Conservation (phyloP, 441 rosid genomes). For the Dalechampia spathulata region DNA sequence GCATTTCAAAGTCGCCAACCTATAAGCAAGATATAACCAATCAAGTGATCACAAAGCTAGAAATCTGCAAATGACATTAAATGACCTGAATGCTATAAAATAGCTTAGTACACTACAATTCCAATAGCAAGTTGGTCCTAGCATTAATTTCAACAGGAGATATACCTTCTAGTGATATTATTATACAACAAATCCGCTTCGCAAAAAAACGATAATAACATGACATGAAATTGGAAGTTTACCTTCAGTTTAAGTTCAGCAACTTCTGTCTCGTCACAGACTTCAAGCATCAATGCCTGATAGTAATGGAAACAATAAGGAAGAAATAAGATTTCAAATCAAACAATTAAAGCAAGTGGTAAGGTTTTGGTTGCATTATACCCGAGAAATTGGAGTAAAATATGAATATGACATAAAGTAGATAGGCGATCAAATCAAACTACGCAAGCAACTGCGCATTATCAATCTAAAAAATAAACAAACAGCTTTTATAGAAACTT, state of each 20-base stretch:
- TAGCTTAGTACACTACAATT: neutral
- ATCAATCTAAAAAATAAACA: no score
- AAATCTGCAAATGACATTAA: neutral
- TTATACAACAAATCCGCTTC: neutral
- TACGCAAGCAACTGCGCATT: no score
- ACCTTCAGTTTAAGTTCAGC: constrained; percentile 94
- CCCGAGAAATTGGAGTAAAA: no score
- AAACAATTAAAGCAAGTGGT: no score
- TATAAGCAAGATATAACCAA: constrained; percentile 19
- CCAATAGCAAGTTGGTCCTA: no score
- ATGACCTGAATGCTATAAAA: neutral
- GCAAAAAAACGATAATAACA: no score
- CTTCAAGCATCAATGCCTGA: constrained; percentile 75
- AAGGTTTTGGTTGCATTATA: no score
- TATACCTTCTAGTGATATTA: no score
- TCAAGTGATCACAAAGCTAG: neutral
- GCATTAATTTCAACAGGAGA: neutral
- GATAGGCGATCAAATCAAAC: no score
- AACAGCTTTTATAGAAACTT: no score
- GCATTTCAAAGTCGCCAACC: constrained; percentile 96
- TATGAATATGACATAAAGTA: no score
- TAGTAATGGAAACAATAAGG: constrained; percentile 12
- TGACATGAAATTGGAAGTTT: constrained; percentile 16
- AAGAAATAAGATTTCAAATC: no score
- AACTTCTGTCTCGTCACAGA: constrained; percentile 88